phyloP scores from a whole-genome alignment of 116 monocot species.

The Dioscorea cayenensis region DNA sequence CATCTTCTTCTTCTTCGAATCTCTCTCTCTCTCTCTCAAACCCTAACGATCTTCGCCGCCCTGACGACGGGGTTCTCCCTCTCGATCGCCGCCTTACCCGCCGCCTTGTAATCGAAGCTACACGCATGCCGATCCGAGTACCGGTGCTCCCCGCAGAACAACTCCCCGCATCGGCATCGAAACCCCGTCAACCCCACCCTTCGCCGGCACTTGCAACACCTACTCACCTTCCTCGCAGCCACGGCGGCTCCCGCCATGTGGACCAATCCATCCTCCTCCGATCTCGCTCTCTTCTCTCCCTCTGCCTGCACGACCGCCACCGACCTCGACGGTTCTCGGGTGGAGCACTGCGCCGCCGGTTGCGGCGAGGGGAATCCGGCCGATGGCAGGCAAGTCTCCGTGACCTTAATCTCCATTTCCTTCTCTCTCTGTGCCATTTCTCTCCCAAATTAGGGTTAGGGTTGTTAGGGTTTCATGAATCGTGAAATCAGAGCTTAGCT shows the following conservation, averaged over 20 bases:
- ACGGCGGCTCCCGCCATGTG: neutral
- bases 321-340: slow-evolving; percentile 1
- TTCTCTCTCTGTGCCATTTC: slow-evolving; percentile 35
- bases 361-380: neutral
- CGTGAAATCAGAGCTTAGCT: neutral
- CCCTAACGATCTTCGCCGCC: slow-evolving; percentile 30
- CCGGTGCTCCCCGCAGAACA: slow-evolving; percentile 35
- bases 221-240: slow-evolving; percentile 10
- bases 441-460: neutral
- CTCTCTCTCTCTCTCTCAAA: slow-evolving; percentile 8
- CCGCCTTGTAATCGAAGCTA: slow-evolving; percentile 40
- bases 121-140: slow-evolving; percentile 37
- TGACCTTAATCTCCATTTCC: slow-evolving; percentile 19
- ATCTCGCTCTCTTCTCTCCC: neutral
- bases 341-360: neutral
- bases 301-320: neutral
- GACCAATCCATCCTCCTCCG: neutral
- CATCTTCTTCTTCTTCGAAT: no score
- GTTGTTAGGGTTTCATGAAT: neutral
- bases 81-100: slow-evolving; percentile 26
- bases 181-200: slow-evolving; percentile 40
- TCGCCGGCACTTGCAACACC: slow-evolving; percentile 30
- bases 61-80: slow-evolving; percentile 34
- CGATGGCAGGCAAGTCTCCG: neutral
- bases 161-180: slow-evolving; percentile 41